These are phyloP conservation scores for Albophoma yamanashiensis DNA, from an alignment of 2,329 filamentous ascomycete genomes.

Conservation along the genomic window DNA sequence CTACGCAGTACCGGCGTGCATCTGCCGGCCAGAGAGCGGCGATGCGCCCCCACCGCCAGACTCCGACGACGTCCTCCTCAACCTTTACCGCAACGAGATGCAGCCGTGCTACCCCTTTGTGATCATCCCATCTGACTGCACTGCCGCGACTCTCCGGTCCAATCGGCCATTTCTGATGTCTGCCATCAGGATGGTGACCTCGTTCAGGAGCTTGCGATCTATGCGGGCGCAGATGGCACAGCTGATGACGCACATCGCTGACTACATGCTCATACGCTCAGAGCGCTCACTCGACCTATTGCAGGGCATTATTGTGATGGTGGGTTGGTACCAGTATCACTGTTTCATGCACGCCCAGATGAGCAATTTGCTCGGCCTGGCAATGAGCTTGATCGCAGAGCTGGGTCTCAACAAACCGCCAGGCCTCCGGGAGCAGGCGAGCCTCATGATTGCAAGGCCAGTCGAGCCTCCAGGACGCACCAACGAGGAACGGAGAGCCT, in stretches of 20 bases:
- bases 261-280: slow-evolving; percentile 37
- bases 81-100: slow-evolving; percentile 31
- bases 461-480: slow-evolving; percentile 27
- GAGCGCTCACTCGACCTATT: slow-evolving; percentile 40
- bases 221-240: slow-evolving; percentile 40
- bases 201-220: slow-evolving; percentile 31
- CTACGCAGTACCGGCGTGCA: slow-evolving; percentile 33
- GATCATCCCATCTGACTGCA: slow-evolving; percentile 23
- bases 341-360: slow-evolving; percentile 42
- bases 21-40: slow-evolving; percentile 31
- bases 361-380: slow-evolving; percentile 37
- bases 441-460: slow-evolving; percentile 29
- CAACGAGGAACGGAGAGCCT: slow-evolving; percentile 39
- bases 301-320: slow-evolving; percentile 35
- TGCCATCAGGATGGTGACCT: slow-evolving; percentile 38
- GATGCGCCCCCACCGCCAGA: slow-evolving; percentile 28
- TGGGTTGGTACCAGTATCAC: slow-evolving; percentile 43
- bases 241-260: slow-evolving; percentile 33
- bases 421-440: slow-evolving; percentile 28
- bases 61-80: slow-evolving; percentile 34
- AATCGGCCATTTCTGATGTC: slow-evolving; percentile 37
- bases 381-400: slow-evolving; percentile 34
- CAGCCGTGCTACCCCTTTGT: slow-evolving; percentile 37
- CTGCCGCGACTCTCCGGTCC: slow-evolving; percentile 24
- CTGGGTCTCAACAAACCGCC: slow-evolving; percentile 33